These are phyloP conservation scores for Homolaphlyctis polyrhiza DNA, from an alignment of 371 early-diverging fungal genomes.

Conservation along the genomic window DNA sequence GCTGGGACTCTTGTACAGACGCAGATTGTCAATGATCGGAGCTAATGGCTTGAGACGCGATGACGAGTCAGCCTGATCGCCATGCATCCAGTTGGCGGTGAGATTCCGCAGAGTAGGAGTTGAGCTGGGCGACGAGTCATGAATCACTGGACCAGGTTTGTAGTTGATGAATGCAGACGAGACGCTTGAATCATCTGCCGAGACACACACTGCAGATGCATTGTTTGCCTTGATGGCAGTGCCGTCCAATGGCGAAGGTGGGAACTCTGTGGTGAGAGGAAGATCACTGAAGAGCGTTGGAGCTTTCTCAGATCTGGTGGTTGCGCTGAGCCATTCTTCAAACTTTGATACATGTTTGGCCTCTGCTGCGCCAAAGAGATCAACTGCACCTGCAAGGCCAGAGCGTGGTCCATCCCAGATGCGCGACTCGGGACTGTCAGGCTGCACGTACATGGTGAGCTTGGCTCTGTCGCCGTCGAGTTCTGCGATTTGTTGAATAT, in stretches of 20 bases:
- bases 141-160: not conserved
- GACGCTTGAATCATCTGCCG: not conserved
- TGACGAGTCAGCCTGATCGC: constrained; percentile 1
- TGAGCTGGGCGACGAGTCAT: not conserved
- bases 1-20: constrained; percentile 69
- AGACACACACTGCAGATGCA: not conserved
- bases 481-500: too few species aligned
- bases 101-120: too few species aligned
- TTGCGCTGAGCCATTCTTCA: not conserved
- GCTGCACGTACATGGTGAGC: constrained; percentile 67
- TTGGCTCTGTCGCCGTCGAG: not conserved
- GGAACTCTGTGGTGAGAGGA: constrained; percentile 7
- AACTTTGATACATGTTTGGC: constrained; percentile 13
- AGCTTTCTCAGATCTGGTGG: not conserved
- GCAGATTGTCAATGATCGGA: constrained; percentile 61
- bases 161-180: not conserved
- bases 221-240: not conserved
- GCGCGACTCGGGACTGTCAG: constrained; percentile 66
- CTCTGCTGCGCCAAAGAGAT: constrained; percentile 83
- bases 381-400: constrained; percentile 73
- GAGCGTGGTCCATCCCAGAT: constrained; percentile 92
- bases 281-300: constrained; percentile 23
- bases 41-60: constrained; percentile 48
- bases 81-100: constrained; percentile 15
- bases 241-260: constrained; percentile 7